Conservation (phyloP, 202 grass and related monocot species). For the Carex sylvatica region DNA sequence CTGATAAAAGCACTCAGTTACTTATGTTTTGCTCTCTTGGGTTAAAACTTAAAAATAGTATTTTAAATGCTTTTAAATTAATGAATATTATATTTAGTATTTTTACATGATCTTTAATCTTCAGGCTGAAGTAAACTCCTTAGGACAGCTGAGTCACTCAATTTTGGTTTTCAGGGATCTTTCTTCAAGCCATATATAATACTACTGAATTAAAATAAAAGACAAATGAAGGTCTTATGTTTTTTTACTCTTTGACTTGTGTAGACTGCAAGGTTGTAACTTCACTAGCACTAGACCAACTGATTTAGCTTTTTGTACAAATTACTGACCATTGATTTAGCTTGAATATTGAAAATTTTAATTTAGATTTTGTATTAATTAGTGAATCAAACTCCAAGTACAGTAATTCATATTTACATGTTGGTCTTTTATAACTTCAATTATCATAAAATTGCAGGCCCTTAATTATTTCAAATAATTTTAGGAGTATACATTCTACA, state of each 20-base stretch:
- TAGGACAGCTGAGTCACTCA: slow-evolving; percentile 76
- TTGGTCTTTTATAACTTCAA: slow-evolving; percentile 14
- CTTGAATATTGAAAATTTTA: slow-evolving; percentile 17
- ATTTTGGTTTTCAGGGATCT: slow-evolving; percentile 66
- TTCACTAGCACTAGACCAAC: slow-evolving; percentile 60
- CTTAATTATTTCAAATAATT: slow-evolving; percentile 61
- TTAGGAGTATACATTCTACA: slow-evolving; percentile 62
- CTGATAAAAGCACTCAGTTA: background rate
- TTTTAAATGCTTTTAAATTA: too few relatives aligned
- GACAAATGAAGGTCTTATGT: background rate
- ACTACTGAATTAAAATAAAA: slow-evolving; percentile 8
- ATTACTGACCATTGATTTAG: slow-evolving; percentile 2
- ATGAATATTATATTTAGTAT: too few relatives aligned
- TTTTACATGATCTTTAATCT: slow-evolving; percentile 30
- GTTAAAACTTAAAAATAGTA: background rate
- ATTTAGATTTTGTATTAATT: slow-evolving; percentile 9
- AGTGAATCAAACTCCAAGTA: too few relatives aligned
- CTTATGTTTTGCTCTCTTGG: background rate
- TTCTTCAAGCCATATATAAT: slow-evolving; percentile 47
- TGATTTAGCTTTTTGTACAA: slow-evolving; percentile 77
- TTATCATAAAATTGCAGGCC: slow-evolving; percentile 41
- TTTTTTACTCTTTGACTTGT: slow-evolving; percentile 24
- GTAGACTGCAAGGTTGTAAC: slow-evolving; percentile 74
- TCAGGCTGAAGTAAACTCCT: slow-evolving; percentile 97
- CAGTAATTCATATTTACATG: slow-evolving; percentile 16